Evolutionary conservation across 1,284 basidiomycete genomes (phyloP).

Genomic region (Porphyrellus sp.): DNA sequence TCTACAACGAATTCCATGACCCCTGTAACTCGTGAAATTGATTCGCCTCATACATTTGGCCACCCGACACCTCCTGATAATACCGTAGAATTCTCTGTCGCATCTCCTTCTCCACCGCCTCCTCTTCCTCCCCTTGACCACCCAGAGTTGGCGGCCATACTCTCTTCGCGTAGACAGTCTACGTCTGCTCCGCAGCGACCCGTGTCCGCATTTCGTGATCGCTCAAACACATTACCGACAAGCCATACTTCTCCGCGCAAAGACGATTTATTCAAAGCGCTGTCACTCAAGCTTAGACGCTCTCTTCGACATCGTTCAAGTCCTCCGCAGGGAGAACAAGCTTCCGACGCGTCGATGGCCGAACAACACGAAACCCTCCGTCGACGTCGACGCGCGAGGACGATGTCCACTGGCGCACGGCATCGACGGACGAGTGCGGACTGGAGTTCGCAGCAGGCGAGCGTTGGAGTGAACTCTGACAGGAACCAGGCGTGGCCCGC

Average conservation of each 20-base stretch:
- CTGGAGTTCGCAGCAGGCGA: constrained; percentile 41
- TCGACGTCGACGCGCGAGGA: constrained; percentile 24
- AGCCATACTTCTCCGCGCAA: constrained; percentile 13
- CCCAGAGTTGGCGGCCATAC: constrained; percentile 40
- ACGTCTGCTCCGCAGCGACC: constrained; percentile 6
- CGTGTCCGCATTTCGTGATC: constrained; percentile 21
- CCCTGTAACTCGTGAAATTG: constrained; percentile 23
- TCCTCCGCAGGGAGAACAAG: constrained; percentile 8
- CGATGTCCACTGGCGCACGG: constrained; percentile 14
- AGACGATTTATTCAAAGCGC: constrained; percentile 26
- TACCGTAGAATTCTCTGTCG: constrained; percentile 24
- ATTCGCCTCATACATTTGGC: constrained; percentile 43
- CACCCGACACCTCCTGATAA: constrained; percentile 34
- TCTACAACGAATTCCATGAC: constrained; percentile 24
- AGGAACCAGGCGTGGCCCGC: constrained; percentile 42
- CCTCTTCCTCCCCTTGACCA: constrained; percentile 53
- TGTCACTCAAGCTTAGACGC: constrained; percentile 25
- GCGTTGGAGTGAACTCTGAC: constrained; percentile 31
- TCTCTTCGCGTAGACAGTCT: constrained; percentile 19
- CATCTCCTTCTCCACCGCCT: constrained; percentile 35
- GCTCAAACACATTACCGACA: constrained; percentile 27
- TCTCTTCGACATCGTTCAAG: constrained; percentile 18
- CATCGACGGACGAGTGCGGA: constrained; percentile 42
- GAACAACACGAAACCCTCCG: constrained; percentile 5
- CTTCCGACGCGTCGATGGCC: constrained; percentile 2